These are phyloP conservation scores for Chondrus crispus DNA, from an alignment of 23 red algal species.

Conservation along the genomic window DNA sequence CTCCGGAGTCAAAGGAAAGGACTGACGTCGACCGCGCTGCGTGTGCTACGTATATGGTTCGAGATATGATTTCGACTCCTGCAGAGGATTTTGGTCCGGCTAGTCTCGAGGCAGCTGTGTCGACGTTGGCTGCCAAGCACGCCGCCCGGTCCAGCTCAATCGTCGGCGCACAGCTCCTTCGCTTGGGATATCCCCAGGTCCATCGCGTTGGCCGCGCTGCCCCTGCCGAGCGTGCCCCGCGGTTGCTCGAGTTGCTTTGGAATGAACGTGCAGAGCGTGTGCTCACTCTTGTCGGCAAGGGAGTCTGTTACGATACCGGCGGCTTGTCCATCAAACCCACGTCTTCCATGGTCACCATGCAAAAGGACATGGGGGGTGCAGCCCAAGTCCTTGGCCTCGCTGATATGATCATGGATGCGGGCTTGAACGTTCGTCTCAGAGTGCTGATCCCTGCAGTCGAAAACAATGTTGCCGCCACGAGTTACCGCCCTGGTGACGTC, in stretches of 20 bases:
- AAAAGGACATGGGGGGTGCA: slow-evolving; percentile 99
- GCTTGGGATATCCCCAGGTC: slow-evolving; percentile 79
- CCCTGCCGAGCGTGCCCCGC: slow-evolving; percentile 38
- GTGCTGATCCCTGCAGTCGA: slow-evolving; percentile 94
- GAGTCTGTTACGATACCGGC: slow-evolving; percentile 91
- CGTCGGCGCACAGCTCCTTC: slow-evolving; percentile 72
- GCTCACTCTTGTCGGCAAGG: slow-evolving; percentile 90
- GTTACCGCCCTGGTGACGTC: slow-evolving; percentile 90
- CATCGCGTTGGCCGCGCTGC: slow-evolving; percentile 93
- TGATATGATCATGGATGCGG: slow-evolving; percentile 80
- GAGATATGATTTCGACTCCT: slow-evolving; percentile 90
- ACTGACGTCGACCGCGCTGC: slow-evolving; percentile 59
- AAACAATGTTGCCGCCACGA: slow-evolving; percentile 72
- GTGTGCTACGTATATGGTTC: slow-evolving; percentile 74
- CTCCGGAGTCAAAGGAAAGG: slow-evolving; percentile 1
- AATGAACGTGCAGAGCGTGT: not conserved
- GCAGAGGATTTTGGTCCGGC: slow-evolving; percentile 89
- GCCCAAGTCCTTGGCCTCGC: slow-evolving; percentile 87
- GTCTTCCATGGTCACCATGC: slow-evolving; percentile 89
- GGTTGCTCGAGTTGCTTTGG: slow-evolving; percentile 83
- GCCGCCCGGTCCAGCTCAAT: slow-evolving; percentile 55
- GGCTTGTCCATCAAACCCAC: slow-evolving; percentile 90
- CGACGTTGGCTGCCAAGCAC: slow-evolving; percentile 51
- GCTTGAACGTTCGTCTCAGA: slow-evolving; percentile 58
- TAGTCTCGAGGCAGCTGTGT: slow-evolving; percentile 68